phyloP scores from a whole-genome alignment of 148 eudicot genomes.

The Rhododendron kiyosumense region DNA sequence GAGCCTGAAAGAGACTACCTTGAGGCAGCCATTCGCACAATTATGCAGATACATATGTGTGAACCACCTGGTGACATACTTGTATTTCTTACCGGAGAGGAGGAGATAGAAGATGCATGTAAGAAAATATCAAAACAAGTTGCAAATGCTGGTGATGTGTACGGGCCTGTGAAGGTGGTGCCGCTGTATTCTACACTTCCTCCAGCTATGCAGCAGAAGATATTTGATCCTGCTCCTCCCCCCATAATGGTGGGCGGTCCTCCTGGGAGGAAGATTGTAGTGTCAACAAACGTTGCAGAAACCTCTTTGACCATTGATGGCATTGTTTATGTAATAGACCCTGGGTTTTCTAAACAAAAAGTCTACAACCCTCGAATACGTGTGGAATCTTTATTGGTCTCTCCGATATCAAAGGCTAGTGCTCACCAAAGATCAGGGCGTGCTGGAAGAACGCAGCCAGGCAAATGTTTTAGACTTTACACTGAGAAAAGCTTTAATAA shows the following conservation, averaged over 20 bases:
- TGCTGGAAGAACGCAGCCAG: slow-evolving; percentile 79
- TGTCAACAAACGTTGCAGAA: slow-evolving; percentile 71
- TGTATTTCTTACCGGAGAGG: slow-evolving; percentile 32
- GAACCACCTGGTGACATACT: slow-evolving; percentile 72
- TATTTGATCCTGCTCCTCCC: slow-evolving; percentile 32
- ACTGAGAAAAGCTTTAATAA: slow-evolving; percentile 72
- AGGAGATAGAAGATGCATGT: slow-evolving; percentile 33
- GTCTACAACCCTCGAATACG: slow-evolving; percentile 71
- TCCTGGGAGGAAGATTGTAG: slow-evolving; percentile 70
- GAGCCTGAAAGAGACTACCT: slow-evolving; percentile 87
- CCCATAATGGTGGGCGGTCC: slow-evolving; percentile 57
- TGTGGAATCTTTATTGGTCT: slow-evolving; percentile 72
- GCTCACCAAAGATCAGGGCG: slow-evolving; percentile 82
- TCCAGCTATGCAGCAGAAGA: slow-evolving; percentile 32
- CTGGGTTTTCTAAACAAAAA: slow-evolving; percentile 68
- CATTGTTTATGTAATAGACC: slow-evolving; percentile 66
- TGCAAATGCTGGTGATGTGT: slow-evolving; percentile 20
- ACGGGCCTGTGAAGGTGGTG: slow-evolving; percentile 26
- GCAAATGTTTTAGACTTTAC: slow-evolving; percentile 67
- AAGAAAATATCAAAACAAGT: slow-evolving; percentile 18
- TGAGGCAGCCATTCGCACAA: slow-evolving; percentile 86
- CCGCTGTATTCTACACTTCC: slow-evolving; percentile 31
- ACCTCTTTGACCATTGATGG: slow-evolving; percentile 74
- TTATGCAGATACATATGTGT: slow-evolving; percentile 67
- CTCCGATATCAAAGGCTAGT: slow-evolving; percentile 75